These are phyloP conservation scores for Rhodotorula paludigena DNA, from an alignment of 768 basidiomycete genomes.

Conservation along the genomic window DNA sequence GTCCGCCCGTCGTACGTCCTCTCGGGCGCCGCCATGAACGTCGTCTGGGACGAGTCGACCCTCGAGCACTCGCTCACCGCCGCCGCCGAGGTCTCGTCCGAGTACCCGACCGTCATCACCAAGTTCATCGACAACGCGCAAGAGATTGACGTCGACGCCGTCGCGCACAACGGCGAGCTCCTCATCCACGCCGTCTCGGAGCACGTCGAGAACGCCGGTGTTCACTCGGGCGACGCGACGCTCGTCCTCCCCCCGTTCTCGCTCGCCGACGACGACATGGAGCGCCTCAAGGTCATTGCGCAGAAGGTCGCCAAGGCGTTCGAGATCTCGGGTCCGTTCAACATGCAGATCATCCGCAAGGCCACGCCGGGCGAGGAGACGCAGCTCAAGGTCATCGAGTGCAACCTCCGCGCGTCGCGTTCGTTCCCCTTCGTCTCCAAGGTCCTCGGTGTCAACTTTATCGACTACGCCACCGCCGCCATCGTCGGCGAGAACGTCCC, in stretches of 20 bases:
- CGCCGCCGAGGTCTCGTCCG: constrained; percentile 89
- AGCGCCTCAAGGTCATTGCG: constrained; percentile 83
- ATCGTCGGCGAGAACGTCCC: constrained; percentile 82
- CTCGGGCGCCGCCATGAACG: constrained; percentile 99
- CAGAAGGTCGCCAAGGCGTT: constrained; percentile 92
- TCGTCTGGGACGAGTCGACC: constrained; percentile 78
- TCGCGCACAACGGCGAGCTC: constrained; percentile 84
- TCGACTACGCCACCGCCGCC: constrained; percentile 83
- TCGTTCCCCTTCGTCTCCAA: constrained; percentile 99
- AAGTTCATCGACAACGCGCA: constrained; percentile 98
- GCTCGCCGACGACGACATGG: constrained; percentile 66
- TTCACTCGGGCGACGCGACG: constrained; percentile 97
- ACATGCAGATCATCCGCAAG: constrained; percentile 98
- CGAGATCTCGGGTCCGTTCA: constrained; percentile 95
- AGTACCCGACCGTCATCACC: constrained; percentile 96
- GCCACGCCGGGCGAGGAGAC: constrained; percentile 55
- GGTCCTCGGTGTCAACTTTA: constrained; percentile 94
- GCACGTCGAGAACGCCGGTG: constrained; percentile 97
- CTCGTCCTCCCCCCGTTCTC: constrained; percentile 93
- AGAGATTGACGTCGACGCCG: constrained; percentile 97
- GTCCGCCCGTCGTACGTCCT: constrained; percentile 98
- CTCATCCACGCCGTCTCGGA: constrained; percentile 94
- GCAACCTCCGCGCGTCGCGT: constrained; percentile 93
- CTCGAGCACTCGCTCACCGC: constrained; percentile 94
- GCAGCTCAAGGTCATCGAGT: constrained; percentile 94